phyloP scores from a whole-genome alignment of 768 basidiomycete genomes.

The Tulasnella calospora region DNA sequence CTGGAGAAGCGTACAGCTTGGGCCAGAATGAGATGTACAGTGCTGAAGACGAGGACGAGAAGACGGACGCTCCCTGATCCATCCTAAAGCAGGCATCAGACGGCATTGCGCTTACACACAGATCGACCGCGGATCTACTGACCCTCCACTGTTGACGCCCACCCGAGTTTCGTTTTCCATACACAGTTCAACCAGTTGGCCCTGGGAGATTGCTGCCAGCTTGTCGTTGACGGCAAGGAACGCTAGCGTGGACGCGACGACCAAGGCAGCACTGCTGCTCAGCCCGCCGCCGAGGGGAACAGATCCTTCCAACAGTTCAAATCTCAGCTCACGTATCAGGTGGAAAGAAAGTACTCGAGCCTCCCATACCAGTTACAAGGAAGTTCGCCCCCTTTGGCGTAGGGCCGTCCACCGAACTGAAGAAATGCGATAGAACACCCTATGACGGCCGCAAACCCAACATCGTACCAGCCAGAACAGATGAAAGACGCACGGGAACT shows the following conservation, averaged over 20 bases:
- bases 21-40: constrained; percentile 83
- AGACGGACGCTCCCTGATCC: constrained; percentile 88
- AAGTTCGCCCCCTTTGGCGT: constrained; percentile 61
- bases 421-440: constrained; percentile 66
- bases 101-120: not conserved
- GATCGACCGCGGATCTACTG: constrained; percentile 30
- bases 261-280: constrained; percentile 85
- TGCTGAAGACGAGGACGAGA: constrained; percentile 63
- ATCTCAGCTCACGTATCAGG: not conserved
- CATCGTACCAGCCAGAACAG: not conserved
- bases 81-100: constrained; percentile 45
- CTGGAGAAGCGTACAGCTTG: constrained; percentile 56
- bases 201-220: constrained; percentile 52
- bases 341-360: not conserved
- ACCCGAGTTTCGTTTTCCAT: constrained; percentile 83
- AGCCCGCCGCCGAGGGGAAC: constrained; percentile 85
- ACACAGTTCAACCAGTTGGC: constrained; percentile 68
- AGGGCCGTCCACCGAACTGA: constrained; percentile 35
- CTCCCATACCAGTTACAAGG: constrained; percentile 58
- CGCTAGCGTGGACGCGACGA: constrained; percentile 76
- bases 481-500: constrained; percentile 10
- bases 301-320: constrained; percentile 30
- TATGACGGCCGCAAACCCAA: constrained; percentile 30
- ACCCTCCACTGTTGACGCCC: constrained; percentile 78
- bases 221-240: constrained; percentile 76